phyloP scores from a whole-genome alignment of 495 filamentous ascomycete species.

The Penicillium ochrochloron region DNA sequence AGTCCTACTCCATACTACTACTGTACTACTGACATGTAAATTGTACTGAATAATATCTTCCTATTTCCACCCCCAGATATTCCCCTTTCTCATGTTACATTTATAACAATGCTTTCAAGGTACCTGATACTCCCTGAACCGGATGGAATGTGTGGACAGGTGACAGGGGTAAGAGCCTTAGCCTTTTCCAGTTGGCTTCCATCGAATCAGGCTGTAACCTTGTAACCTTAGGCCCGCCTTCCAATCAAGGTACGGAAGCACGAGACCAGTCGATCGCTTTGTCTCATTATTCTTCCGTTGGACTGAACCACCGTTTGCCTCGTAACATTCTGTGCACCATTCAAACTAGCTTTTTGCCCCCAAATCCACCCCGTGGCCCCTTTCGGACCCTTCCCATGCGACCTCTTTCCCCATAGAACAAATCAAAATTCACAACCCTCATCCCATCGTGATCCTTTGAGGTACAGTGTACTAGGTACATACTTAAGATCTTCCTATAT shows the following conservation, averaged over 20 bases:
- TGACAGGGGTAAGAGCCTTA: not conserved
- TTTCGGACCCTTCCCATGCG: slow-evolving; percentile 12
- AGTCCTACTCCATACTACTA: not conserved
- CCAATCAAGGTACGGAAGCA: slow-evolving; percentile 47
- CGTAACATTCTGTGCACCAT: not conserved
- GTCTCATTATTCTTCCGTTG: slow-evolving; percentile 20
- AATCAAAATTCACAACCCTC: not conserved
- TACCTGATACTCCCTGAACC: not conserved
- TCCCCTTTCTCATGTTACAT: not conserved
- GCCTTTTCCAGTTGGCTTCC: slow-evolving; percentile 2
- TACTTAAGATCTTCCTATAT: slow-evolving; percentile 2
- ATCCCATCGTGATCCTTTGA: not conserved
- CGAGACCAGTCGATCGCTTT: slow-evolving; percentile 39
- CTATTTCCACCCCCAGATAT: not conserved
- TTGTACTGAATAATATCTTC: not conserved
- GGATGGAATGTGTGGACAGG: not conserved
- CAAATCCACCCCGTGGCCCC: not conserved
- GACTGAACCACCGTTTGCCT: not conserved
- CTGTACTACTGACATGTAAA: too few species aligned
- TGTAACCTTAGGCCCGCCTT: slow-evolving; percentile 11
- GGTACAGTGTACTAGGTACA: not conserved
- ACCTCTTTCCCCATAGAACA: slow-evolving; percentile 17
- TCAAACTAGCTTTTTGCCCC: slow-evolving; percentile 4
- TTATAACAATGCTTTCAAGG: not conserved
- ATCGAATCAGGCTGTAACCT: slow-evolving; percentile 12